These are phyloP conservation scores for Phyllosticta paracitricarpa DNA, from an alignment of 2,329 filamentous ascomycete species.

Conservation along the genomic window DNA sequence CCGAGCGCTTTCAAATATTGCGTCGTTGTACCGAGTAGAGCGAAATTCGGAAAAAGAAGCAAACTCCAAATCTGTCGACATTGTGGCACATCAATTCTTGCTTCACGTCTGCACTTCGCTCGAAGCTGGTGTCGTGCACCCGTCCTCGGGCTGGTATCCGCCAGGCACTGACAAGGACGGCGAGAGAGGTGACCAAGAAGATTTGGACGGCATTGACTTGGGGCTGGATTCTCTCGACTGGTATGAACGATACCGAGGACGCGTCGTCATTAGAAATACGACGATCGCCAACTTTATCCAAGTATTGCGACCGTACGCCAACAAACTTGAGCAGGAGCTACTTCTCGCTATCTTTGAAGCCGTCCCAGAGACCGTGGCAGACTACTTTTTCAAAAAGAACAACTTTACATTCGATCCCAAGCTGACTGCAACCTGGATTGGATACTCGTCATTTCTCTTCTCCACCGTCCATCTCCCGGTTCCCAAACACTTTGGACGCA, in stretches of 20 bases:
- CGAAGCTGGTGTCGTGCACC: slow-evolving; percentile 62
- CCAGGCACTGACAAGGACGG: slow-evolving; percentile 52
- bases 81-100: slow-evolving; percentile 66
- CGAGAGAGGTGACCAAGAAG: slow-evolving; percentile 27
- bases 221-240: slow-evolving; percentile 61
- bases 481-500: slow-evolving; percentile 61
- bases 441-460: slow-evolving; percentile 82
- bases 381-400: slow-evolving; percentile 74
- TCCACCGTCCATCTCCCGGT: slow-evolving; percentile 66
- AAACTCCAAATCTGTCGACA: slow-evolving; percentile 49
- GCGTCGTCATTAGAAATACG: slow-evolving; percentile 67
- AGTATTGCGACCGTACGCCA: slow-evolving; percentile 73
- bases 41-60: slow-evolving; percentile 37
- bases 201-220: slow-evolving; percentile 44
- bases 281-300: slow-evolving; percentile 70
- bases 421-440: slow-evolving; percentile 86
- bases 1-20: slow-evolving; percentile 59
- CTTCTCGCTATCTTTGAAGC: slow-evolving; percentile 68
- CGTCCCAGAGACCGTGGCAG: slow-evolving; percentile 76
- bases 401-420: slow-evolving; percentile 81
- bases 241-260: slow-evolving; percentile 55
- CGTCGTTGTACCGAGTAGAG: slow-evolving; percentile 25
- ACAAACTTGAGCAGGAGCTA: slow-evolving; percentile 69
- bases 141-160: slow-evolving; percentile 77
- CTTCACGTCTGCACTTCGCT: slow-evolving; percentile 63